These are phyloP conservation scores for Nemania sp. DNA, from an alignment of 2,329 filamentous ascomycete species.

Conservation along the genomic window DNA sequence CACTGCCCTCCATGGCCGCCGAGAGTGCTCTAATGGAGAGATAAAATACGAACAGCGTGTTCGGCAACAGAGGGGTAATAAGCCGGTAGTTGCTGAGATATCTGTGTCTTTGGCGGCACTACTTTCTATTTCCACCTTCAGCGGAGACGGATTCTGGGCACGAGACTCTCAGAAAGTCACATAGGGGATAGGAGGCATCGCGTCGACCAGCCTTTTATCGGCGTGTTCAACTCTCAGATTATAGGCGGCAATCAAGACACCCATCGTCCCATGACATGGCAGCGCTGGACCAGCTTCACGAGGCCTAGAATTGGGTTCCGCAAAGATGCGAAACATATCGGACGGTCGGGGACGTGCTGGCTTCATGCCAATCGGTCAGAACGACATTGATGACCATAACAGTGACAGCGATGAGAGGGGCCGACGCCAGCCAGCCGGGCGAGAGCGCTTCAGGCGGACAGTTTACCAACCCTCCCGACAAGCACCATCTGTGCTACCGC, in stretches of 20 bases:
- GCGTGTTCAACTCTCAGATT: background rate
- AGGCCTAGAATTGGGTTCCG: background rate
- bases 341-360: constrained; percentile 18
- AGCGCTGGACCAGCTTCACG: constrained; percentile 3
- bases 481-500: constrained; percentile 1
- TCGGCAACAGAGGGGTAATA: constrained; percentile 18
- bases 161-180: background rate
- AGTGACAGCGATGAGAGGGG: constrained; percentile 9
- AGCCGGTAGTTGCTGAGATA: background rate
- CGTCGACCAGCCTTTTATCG: background rate
- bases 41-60: constrained; percentile 11
- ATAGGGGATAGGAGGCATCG: background rate
- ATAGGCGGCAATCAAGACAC: background rate
- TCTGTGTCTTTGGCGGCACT: background rate
- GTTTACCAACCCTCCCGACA: constrained; percentile 33
- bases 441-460: constrained; percentile 28
- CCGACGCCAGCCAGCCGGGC: constrained; percentile 16
- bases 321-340: constrained; percentile 26
- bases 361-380: constrained; percentile 32
- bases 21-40: background rate
- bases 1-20: constrained; percentile 10
- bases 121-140: background rate
- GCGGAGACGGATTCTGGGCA: constrained; percentile 6
- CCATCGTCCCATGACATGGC: background rate
- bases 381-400: constrained; percentile 24